Base-by-base conservation (phyloP, 768 basidiomycete genomes). In the Rhodotorula toruloides region DNA sequence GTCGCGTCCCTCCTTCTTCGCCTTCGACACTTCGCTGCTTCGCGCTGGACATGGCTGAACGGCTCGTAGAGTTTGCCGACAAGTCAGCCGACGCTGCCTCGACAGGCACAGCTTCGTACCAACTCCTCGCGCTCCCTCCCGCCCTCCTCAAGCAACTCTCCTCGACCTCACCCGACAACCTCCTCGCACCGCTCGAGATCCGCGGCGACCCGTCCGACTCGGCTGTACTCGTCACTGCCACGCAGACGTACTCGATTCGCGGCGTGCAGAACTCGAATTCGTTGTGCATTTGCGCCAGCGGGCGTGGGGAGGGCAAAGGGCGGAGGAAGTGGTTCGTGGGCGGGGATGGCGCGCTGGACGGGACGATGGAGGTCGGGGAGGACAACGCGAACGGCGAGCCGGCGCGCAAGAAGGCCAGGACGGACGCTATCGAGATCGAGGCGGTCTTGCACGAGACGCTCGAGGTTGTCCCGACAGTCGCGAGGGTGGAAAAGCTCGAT, bases 191-290 rank as follows among this genome's bases (percentile, higher is more conserved):
- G 47, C 76, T 91, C 58, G 81, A 82, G 34, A 87, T 98, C 78
- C 93, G 91, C 76, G 94, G 93, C 12, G 80, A 85, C 49, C 77
- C 84, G 3, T 82, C 82, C 36, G 92, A 97, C 72, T 88, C 93
- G 72, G 94, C 93, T 0, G 91, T 96, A 0, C 79, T 94, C 14
- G 97, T 94, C 76, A 94, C 92, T 0, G 72, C 81, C 0, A 82
- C 86, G 63, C 85, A 83, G 75, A 98, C 94, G 0, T 99, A 87
- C 75, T 75, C 83, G 4, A 79, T 98, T 34, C 86, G 93, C 61
- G 88, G 91, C 0, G 86, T 98, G n/a, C 82, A 83, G 14, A 80
- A 96, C 53, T 96, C 92, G 25, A 98, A 98, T 77, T 87, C 91
- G 0, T 79, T 93, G 40, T 64, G 62, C 39, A 42, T 71, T 2